phyloP scores from a whole-genome alignment of 495 filamentous ascomycete genomes.

The Lepraria neglecta region DNA sequence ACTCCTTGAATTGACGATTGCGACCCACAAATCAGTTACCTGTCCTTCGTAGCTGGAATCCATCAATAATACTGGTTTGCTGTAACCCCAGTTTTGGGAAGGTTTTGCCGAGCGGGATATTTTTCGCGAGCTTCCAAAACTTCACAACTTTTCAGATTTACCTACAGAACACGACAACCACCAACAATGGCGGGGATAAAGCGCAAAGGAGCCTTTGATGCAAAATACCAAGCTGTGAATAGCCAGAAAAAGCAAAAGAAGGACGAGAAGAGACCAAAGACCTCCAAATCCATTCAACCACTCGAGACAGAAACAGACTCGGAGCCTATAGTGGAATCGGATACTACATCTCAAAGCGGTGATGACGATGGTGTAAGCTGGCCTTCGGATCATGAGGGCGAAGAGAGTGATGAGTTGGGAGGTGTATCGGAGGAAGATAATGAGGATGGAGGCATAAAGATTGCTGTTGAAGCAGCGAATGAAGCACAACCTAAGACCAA shows the following conservation, averaged over 20 bases:
- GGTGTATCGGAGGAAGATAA: conserved; percentile 31
- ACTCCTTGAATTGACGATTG: background rate
- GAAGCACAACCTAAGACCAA: conserved; percentile 22
- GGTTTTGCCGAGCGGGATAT: conserved; percentile 8
- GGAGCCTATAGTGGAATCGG: conserved; percentile 29
- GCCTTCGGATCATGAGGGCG: conserved; percentile 33
- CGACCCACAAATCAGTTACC: background rate
- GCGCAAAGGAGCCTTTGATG: conserved; percentile 12
- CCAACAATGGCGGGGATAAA: conserved; percentile 15
- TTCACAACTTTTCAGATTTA: background rate
- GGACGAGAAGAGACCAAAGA: conserved; percentile 1
- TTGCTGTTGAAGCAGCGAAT: conserved; percentile 20
- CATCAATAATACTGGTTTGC: background rate
- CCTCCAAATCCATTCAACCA: background rate
- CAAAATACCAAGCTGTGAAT: conserved; percentile 3
- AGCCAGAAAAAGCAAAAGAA: conserved; percentile 17
- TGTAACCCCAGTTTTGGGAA: background rate
- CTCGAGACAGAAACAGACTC: conserved; percentile 27
- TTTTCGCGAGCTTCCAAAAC: background rate
- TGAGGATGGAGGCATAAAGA: conserved; percentile 25
- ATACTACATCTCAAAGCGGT: conserved; percentile 28
- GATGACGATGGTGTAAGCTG: conserved; percentile 28
- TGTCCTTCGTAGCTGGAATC: background rate
- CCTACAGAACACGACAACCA: background rate
- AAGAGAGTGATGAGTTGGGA: conserved; percentile 33